phyloP scores from a whole-genome alignment of 805 yeast species.

The Lipomyces kockii region DNA sequence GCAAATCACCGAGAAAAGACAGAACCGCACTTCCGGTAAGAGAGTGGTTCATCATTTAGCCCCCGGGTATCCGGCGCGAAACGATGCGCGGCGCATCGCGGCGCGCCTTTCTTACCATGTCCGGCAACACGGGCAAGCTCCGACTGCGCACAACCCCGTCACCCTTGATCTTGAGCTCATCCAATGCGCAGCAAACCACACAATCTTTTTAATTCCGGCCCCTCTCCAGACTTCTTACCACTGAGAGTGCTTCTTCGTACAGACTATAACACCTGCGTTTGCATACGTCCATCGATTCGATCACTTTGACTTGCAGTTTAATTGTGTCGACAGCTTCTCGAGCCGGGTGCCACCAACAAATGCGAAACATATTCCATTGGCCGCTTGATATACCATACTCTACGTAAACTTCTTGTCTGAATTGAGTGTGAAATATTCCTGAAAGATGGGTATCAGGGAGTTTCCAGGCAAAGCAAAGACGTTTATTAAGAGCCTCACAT shows the following conservation, averaged over 20 bases:
- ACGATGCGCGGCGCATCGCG: too few relatives aligned
- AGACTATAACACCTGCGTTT: not conserved
- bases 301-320: not conserved
- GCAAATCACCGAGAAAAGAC: too few relatives aligned
- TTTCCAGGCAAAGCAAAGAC: not conserved
- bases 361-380: not conserved
- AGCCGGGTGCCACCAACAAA: not conserved
- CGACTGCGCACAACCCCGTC: too few relatives aligned
- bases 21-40: too few relatives aligned
- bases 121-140: too few relatives aligned
- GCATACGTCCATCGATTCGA: not conserved
- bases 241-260: not conserved
- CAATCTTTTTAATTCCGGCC: too few relatives aligned
- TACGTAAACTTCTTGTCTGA: not conserved
- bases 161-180: too few relatives aligned
- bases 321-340: not conserved
- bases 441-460: constrained; percentile 1
- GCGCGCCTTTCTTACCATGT: too few relatives aligned
- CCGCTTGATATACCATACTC: not conserved
- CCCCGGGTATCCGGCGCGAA: too few relatives aligned
- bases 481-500: constrained; percentile 20
- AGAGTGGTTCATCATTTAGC: too few relatives aligned
- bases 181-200: too few relatives aligned
- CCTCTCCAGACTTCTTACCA: not conserved
- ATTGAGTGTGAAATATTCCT: not conserved